Base-by-base conservation (phyloP, 352 stramenopile species). In the Phytophthora agathidicida region DNA sequence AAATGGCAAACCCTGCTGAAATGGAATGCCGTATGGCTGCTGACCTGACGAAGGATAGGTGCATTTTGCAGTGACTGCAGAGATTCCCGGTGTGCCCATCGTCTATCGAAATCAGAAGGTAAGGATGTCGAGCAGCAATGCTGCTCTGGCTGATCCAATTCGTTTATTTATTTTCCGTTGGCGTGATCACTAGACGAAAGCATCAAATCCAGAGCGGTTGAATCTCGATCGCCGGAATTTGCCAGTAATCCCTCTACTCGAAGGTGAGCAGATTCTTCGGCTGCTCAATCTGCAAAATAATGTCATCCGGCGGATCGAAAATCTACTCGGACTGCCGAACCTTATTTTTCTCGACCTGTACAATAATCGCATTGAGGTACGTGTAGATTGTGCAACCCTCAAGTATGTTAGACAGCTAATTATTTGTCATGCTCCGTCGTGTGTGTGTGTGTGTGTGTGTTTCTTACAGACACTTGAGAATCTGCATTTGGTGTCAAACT, bases 201-300 rank as follows among this genome's bases (percentile, higher is more conserved):
- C 66, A 22, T 69, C 71, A 17, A 93, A 91, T 48, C 83, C 82
- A 0, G 88, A 96, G 57, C 80, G 88, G 2, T 64, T 98, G n/a
- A 98, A 97, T 60, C 69, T 98, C 9, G 91, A 98, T 51, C 77
- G 89, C 2, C 71, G 89, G 11, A 89, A 94, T 37, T 62, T 98
- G 8, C 48, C 76, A 6, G 73, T 90, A 17, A 74, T 93, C n/a
- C 84, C 84, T 30, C 50, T 96, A 7, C 71, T 98, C n/a, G 87
- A 98, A 62, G 88, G 89, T 13, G 92, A 98, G 46, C 77, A 93
- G 31, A 86, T 89, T 42, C 73, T 98, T 9, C 85, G 91, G 3
- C 70, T 97, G 2, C 74, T 98, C 20, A 97, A 97, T 57, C 68
- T 96, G 20, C 91, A 98, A 65, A 97, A 97, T 73, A 98, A 98